Percentiles rank a stretch among this genome's conserved stretches.
These are phyloP conservation scores for Thraustochytrium sp. DNA, from an alignment of 352 stramenopile species.

Conservation along the genomic window DNA sequence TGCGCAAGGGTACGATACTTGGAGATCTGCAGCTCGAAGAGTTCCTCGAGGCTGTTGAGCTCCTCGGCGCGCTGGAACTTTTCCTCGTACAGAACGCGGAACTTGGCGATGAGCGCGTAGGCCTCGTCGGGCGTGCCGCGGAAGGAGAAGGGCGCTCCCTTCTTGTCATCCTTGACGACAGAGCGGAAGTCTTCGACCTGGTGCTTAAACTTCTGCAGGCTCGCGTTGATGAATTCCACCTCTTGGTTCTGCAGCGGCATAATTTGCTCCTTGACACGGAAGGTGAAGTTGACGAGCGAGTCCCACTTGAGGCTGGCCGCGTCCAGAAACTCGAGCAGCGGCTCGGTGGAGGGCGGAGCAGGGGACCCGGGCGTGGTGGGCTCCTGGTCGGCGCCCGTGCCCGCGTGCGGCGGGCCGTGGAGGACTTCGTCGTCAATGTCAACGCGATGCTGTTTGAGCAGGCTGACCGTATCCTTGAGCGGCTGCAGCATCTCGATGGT, in stretches of 20 bases:
- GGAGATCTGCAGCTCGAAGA: slow-evolving; percentile 85
- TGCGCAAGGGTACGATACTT: slow-evolving; percentile 91
- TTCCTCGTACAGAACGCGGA: slow-evolving; percentile 78
- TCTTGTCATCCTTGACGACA: slow-evolving; percentile 87
- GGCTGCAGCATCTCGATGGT: slow-evolving; percentile 89
- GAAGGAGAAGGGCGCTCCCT: slow-evolving; percentile 88
- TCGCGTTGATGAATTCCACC: slow-evolving; percentile 71
- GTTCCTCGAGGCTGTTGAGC: slow-evolving; percentile 83
- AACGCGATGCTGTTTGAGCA: slow-evolving; percentile 89
- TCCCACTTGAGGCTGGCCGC: slow-evolving; percentile 92
- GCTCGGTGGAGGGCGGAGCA: background rate
- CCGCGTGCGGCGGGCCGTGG: background rate
- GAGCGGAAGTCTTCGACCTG: slow-evolving; percentile 87
- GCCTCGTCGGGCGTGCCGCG: slow-evolving; percentile 67
- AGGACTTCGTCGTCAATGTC: slow-evolving; percentile 64
- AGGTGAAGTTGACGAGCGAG: slow-evolving; percentile 94
- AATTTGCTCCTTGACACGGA: slow-evolving; percentile 97
- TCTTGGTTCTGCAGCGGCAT: slow-evolving; percentile 91
- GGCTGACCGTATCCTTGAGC: slow-evolving; percentile 81
- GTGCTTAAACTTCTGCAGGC: slow-evolving; percentile 59
- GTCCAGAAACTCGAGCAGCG: slow-evolving; percentile 78
- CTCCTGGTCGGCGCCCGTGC: background rate
- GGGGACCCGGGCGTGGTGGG: background rate
- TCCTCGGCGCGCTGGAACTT: slow-evolving; percentile 86
- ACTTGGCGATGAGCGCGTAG: slow-evolving; percentile 72